Percentiles rank a stretch among this genome's conserved stretches.
phyloP scores from a whole-genome alignment of 495 filamentous ascomycete species.

The Neurospora sp. region DNA sequence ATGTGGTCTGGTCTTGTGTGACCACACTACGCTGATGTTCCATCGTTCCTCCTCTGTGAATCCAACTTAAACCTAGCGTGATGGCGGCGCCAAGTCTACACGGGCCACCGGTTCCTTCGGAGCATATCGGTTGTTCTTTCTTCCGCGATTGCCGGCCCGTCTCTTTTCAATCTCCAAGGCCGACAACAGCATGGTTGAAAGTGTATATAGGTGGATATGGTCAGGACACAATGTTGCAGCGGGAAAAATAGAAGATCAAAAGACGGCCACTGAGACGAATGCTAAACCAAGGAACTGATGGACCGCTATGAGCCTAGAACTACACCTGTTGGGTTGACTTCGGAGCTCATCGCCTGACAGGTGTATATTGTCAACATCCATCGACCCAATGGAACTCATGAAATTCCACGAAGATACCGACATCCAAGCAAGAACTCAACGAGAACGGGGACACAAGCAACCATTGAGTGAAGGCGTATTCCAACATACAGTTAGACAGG shows the following conservation, averaged over 20 bases:
- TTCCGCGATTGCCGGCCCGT: neutral
- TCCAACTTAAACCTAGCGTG: neutral
- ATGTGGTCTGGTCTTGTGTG: slow-evolving; percentile 3
- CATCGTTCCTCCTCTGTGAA: neutral
- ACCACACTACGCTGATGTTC: slow-evolving; percentile 1
- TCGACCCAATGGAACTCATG: neutral
- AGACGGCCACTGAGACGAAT: neutral
- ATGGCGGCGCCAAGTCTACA: neutral
- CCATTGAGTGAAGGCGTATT: neutral
- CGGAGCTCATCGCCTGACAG: neutral
- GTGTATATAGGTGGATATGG: neutral
- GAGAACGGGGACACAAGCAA: neutral
- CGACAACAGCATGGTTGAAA: neutral
- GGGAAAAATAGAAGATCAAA: neutral
- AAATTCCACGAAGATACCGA: neutral
- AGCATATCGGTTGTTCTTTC: neutral
- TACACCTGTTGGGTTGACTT: neutral
- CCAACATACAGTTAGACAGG: neutral
- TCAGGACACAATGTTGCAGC: neutral
- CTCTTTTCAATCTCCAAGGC: neutral
- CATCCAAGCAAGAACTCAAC: neutral
- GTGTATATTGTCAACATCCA: neutral
- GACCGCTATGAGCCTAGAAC: neutral
- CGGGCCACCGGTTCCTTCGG: neutral
- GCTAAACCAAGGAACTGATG: neutral